Conservation (phyloP, 2,329 filamentous ascomycete species). For the Purpureocillium takamizusanense region DNA sequence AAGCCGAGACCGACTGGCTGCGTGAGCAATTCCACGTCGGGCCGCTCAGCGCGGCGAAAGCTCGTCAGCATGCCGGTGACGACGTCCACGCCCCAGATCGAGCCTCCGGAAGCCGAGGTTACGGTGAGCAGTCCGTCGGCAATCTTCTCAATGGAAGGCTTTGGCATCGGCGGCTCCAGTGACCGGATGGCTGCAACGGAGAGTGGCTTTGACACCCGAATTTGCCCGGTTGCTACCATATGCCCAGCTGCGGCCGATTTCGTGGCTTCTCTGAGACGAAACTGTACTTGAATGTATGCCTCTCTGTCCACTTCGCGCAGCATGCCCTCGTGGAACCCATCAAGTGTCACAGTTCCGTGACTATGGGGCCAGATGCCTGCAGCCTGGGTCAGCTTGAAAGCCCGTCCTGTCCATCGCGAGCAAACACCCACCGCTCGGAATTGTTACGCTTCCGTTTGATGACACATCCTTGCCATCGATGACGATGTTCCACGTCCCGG, state of each 20-base stretch:
- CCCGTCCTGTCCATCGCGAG: not conserved
- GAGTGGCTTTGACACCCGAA: conserved; percentile 26
- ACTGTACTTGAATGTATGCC: conserved; percentile 38
- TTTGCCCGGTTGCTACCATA: conserved; percentile 40
- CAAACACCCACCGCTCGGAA: conserved; percentile 28
- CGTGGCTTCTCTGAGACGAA: conserved; percentile 31
- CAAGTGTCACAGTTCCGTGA: conserved; percentile 22
- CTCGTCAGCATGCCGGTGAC: conserved; percentile 30
- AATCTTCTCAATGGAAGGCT: conserved; percentile 12
- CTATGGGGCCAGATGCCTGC: conserved; percentile 34
- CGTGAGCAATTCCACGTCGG: conserved; percentile 30
- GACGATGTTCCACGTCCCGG: conserved; percentile 32
- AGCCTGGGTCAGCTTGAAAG: not conserved
- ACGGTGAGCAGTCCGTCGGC: conserved; percentile 19
- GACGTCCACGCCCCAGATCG: conserved; percentile 35
- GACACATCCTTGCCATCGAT: conserved; percentile 24
- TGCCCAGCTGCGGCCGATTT: conserved; percentile 44
- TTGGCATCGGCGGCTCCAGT: conserved; percentile 8
- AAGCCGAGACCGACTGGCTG: conserved; percentile 40
- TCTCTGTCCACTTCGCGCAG: conserved; percentile 20
- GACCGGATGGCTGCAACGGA: conserved; percentile 15
- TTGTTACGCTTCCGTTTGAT: conserved; percentile 21
- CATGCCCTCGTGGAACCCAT: conserved; percentile 17
- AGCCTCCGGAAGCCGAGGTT: conserved; percentile 21
- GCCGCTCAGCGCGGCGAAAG: conserved; percentile 24